Evolutionary conservation across 768 basidiomycete species (phyloP).

Genomic region (Rhizopogon rudus): DNA sequence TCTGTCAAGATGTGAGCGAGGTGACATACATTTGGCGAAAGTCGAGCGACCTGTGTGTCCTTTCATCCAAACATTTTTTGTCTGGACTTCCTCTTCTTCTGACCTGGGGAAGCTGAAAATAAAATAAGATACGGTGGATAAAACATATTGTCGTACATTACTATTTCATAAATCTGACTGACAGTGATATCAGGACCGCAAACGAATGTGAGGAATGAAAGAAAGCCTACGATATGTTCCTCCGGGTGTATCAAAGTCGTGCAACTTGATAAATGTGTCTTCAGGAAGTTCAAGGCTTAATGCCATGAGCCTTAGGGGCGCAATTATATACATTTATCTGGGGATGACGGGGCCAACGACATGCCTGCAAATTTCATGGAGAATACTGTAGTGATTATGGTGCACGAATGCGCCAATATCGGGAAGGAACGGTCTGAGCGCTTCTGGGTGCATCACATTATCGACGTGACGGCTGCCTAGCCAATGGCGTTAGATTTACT

Average conservation of each 20-base stretch:
- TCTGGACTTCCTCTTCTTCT: conserved; percentile 43
- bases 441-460: conserved; percentile 44
- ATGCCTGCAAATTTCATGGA: conserved; percentile 45
- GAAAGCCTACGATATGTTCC: conserved; percentile 35
- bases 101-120: conserved; percentile 42
- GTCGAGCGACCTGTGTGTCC: conserved; percentile 45
- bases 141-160: conserved; percentile 19
- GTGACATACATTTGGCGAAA: too few relatives aligned
- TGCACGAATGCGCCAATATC: conserved; percentile 47
- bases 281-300: conserved; percentile 51
- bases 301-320: conserved; percentile 37
- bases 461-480: conserved; percentile 47
- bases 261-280: conserved; percentile 43
- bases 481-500: neutral
- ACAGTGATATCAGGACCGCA: neutral
- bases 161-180: conserved; percentile 70
- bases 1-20: conserved; percentile 25
- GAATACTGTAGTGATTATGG: conserved; percentile 47
- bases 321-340: neutral
- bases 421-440: conserved; percentile 44
- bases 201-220: neutral
- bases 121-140: neutral
- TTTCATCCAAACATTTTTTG: conserved; percentile 55
- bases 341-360: neutral
- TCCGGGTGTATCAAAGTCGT: conserved; percentile 37